Evolutionary conservation across 2,329 filamentous ascomycete genomes (phyloP).

Genomic region (Pleomassaria siparia): DNA sequence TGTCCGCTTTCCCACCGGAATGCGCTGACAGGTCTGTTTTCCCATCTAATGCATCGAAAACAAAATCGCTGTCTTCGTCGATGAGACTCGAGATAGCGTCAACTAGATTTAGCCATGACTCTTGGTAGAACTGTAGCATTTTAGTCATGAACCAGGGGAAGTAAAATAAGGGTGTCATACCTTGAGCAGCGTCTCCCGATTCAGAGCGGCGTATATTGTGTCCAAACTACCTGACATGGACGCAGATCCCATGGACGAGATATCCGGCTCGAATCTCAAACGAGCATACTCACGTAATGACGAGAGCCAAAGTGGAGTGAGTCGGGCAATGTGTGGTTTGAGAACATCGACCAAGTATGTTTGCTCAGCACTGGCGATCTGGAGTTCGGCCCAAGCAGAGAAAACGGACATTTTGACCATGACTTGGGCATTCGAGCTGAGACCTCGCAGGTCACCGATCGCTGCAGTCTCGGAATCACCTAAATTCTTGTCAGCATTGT

Average conservation of each 20-base stretch:
- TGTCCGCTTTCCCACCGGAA: conserved; percentile 61
- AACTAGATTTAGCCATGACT: conserved; percentile 93
- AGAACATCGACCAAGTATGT: conserved; percentile 85
- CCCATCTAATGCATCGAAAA: conserved; percentile 93
- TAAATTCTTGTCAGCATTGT: conserved; percentile 27
- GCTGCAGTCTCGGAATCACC: conserved; percentile 75
- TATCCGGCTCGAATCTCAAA: conserved; percentile 92
- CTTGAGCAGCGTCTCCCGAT: conserved; percentile 86
- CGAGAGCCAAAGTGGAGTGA: conserved; percentile 92
- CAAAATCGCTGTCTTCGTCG: conserved; percentile 95
- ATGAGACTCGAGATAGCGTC: conserved; percentile 97
- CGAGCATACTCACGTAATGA: conserved; percentile 92
- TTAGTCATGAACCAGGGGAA: conserved; percentile 8
- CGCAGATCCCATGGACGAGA: conserved; percentile 82
- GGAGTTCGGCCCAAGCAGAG: conserved; percentile 94
- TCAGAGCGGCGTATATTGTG: conserved; percentile 91
- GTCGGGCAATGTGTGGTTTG: conserved; percentile 81
- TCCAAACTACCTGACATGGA: conserved; percentile 84
- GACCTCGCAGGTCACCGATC: conserved; percentile 88
- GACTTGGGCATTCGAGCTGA: conserved; percentile 93
- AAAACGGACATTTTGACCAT: conserved; percentile 99
- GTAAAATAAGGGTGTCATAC: conserved; percentile 43
- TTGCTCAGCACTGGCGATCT: conserved; percentile 92
- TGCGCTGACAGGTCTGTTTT: conserved; percentile 55
- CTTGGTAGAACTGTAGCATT: conserved; percentile 76